phyloP scores from a whole-genome alignment of 331 rosid genomes.

The Malus hybrid region DNA sequence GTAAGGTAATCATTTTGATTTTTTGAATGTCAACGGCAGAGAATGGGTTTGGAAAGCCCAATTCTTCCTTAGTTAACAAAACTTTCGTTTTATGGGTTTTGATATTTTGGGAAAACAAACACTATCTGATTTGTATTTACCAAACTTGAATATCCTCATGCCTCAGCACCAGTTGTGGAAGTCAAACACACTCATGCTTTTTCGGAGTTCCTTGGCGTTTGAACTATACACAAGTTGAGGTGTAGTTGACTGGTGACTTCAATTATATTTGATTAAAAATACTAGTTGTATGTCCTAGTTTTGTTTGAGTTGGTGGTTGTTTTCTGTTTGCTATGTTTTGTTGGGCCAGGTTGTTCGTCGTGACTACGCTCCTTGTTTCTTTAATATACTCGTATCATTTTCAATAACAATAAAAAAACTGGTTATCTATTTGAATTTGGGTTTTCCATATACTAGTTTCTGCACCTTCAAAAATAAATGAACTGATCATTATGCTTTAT shows the following conservation, averaged over 20 bases:
- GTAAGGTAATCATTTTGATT: not conserved
- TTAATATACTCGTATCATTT: too few relatives aligned
- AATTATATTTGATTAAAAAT: not conserved
- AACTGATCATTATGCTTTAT: not conserved
- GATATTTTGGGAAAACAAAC: not conserved
- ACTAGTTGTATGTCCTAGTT: not conserved
- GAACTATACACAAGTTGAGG: not conserved
- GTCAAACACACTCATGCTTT: not conserved
- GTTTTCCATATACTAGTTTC: not conserved
- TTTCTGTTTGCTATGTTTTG: not conserved
- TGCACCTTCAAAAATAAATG: not conserved
- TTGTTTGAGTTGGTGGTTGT: too few relatives aligned
- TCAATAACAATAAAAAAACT: too few relatives aligned
- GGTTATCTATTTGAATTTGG: not conserved
- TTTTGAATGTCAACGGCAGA: not conserved
- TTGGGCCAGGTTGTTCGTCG: too few relatives aligned
- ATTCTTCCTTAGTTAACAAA: too few relatives aligned
- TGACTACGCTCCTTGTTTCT: too few relatives aligned
- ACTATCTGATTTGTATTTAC: not conserved
- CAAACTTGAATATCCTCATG: not conserved
- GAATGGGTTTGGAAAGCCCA: not conserved
- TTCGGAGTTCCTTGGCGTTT: not conserved
- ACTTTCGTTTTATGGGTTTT: not conserved
- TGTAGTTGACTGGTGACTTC: not conserved
- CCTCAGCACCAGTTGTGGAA: not conserved